Evolutionary conservation across 441 rosid genomes (phyloP), one percentile per base, ranked within the genome.

Genomic region (Brassica hybrid): DNA sequence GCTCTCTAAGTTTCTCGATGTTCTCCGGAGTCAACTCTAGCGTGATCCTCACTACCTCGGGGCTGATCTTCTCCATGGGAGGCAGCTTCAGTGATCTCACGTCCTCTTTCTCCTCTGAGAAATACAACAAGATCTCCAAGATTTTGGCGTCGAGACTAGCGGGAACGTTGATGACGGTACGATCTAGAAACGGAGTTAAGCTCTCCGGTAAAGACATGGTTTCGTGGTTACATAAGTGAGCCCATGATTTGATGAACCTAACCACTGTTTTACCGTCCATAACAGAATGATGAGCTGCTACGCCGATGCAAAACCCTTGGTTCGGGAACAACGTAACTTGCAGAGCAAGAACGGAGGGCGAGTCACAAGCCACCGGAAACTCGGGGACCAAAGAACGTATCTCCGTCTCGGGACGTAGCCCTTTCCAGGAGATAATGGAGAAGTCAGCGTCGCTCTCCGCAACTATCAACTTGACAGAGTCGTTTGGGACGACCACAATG

Each of bases 191-290:
- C 4, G 74, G 74, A 30, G 63, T 68, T 48, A 75, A 14, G 14
- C 17, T 36, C 0, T 2, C 13, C 0, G 73, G 79, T 30, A 75
- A 50, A 30, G 16, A 6, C 1, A 5, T 48, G 13, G 62, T 7
- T 68, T 14, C 79, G 32, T 66, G 59, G 25, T 66, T 74, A 74
- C 72, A 74, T 1, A 66, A 11, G 13, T 66, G 66, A 74, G 78
- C 73, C 79, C 74, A 75, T 3, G 67, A 45, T 75, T 67, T 67
- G 12, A 75, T 12, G 67, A 67, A 75, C 43, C 0, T 66, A 17
- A 8, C 4, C 59, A 58, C 0, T 17, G 78, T 56, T 66, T 74
- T 66, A 0, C 78, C 72, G 18, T 66, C 78, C 78, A 74, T 41
- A 16, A 27, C 27, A 1, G 72, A 57, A 58, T 74, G 78, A 41